Evolutionary conservation across 495 filamentous ascomycete genomes (phyloP).

Genomic region (Clavariopsis aquatica): DNA sequence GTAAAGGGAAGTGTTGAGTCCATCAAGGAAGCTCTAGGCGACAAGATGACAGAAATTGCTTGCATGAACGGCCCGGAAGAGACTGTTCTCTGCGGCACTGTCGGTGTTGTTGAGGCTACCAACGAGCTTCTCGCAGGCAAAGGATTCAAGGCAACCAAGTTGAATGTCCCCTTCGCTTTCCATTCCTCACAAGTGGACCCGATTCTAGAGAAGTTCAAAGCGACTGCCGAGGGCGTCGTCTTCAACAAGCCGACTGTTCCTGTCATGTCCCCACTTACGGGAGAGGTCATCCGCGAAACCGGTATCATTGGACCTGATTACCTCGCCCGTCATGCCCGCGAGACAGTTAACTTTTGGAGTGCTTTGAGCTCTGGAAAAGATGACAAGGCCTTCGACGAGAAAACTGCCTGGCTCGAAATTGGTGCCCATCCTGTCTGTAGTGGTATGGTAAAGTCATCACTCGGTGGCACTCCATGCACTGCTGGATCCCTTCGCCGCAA

Average conservation of each 20-base stretch:
- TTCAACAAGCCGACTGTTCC: conserved; percentile 50
- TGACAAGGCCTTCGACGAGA: conserved; percentile 48
- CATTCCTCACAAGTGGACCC: conserved; percentile 57
- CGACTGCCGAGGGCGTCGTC: conserved; percentile 42
- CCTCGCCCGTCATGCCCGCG: conserved; percentile 48
- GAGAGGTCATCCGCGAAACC: conserved; percentile 48
- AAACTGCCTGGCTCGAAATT: conserved; percentile 50
- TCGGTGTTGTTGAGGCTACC: conserved; percentile 42
- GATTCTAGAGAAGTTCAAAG: conserved; percentile 52
- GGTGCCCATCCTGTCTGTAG: conserved; percentile 49
- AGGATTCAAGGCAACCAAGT: conserved; percentile 55
- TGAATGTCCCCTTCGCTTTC: conserved; percentile 58
- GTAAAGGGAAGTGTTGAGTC: conserved; percentile 48
- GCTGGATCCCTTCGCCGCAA: conserved; percentile 49
- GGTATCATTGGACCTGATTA: conserved; percentile 49
- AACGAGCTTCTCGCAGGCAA: conserved; percentile 42
- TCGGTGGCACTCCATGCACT: conserved; percentile 44
- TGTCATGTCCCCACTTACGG: conserved; percentile 47
- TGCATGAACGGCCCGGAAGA: conserved; percentile 53
- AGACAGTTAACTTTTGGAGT: conserved; percentile 51
- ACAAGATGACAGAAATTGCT: conserved; percentile 50
- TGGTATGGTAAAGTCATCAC: conserved; percentile 49
- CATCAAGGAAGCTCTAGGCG: conserved; percentile 45
- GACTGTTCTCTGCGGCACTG: conserved; percentile 49
- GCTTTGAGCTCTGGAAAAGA: conserved; percentile 44